A percentile compares a stretch with the other conserved stretches of the same genome.
Evolutionary conservation across 495 filamentous ascomycete species (phyloP).

Genomic region (Bacidia gigantensis): DNA sequence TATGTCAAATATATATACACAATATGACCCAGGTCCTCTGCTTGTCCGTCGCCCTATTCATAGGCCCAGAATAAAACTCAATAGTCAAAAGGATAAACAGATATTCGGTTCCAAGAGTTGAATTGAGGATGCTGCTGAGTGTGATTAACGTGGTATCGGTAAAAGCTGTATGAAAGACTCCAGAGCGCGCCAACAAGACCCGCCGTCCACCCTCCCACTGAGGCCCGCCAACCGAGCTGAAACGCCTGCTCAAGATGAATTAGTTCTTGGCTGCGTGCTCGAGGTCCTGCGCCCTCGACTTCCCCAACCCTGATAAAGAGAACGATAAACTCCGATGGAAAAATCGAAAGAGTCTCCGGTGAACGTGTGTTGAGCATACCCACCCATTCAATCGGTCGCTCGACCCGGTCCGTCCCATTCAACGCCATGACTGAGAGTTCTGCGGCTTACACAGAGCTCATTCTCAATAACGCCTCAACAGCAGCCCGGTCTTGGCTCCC

Average conservation of each 20-base stretch:
- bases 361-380: neutral
- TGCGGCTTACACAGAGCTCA: slow-evolving; percentile 14
- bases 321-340: neutral
- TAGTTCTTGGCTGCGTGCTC: slow-evolving; percentile 13
- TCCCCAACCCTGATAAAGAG: neutral
- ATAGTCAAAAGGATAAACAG: neutral
- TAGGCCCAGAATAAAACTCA: neutral
- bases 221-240: slow-evolving; percentile 15
- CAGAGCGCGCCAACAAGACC: neutral
- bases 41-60: neutral
- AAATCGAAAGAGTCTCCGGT: too few species aligned
- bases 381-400: neutral
- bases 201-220: neutral
- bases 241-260: slow-evolving; percentile 11
- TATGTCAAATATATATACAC: neutral
- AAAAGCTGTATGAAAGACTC: neutral
- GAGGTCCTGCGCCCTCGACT: slow-evolving; percentile 11
- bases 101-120: neutral
- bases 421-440: neutral
- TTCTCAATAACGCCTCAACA: slow-evolving; percentile 18
- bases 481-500: slow-evolving; percentile 15
- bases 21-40: neutral
- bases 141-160: neutral
- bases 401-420: neutral
- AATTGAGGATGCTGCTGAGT: neutral